Evolutionary conservation across 2,329 filamentous ascomycete species (phyloP).

Genomic region (Curvularia verruculosa): DNA sequence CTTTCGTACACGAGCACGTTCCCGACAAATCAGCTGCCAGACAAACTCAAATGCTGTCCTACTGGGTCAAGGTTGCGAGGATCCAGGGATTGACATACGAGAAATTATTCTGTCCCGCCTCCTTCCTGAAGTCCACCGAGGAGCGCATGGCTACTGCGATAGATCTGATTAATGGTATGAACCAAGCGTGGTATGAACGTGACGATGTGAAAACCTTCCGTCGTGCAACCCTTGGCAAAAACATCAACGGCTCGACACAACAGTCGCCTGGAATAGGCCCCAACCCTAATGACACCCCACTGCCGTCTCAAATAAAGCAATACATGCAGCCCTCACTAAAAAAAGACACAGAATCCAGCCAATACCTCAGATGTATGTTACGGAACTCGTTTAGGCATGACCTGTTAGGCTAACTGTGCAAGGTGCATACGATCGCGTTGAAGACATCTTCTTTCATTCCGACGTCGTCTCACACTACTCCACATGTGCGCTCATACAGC

Average conservation of each 20-base stretch:
- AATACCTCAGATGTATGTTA: constrained; percentile 23
- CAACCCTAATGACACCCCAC: constrained; percentile 34
- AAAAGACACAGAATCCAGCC: constrained; percentile 4
- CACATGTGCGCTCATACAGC: constrained; percentile 41
- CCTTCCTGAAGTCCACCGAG: constrained; percentile 34
- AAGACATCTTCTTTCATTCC: constrained; percentile 43
- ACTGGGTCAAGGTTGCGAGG: constrained; percentile 44
- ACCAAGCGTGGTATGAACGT: constrained; percentile 38
- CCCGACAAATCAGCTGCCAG: constrained; percentile 11
- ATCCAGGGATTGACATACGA: constrained; percentile 48
- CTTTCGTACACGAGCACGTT: constrained; percentile 20
- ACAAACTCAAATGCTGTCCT: constrained; percentile 33
- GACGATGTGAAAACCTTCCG: constrained; percentile 30
- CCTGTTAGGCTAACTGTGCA: neutral
- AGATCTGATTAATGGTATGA: constrained; percentile 36
- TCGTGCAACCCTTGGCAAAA: constrained; percentile 2
- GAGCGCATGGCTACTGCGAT: constrained; percentile 36
- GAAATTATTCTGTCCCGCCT: constrained; percentile 46
- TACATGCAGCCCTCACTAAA: constrained; percentile 8
- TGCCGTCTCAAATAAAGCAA: constrained; percentile 29
- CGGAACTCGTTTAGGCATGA: neutral
- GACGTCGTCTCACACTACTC: constrained; percentile 45
- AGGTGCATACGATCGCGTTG: constrained; percentile 27
- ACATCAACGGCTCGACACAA: constrained; percentile 3
- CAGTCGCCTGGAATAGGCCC: constrained; percentile 4